Evolutionary conservation across 805 yeast species (phyloP).

Genomic region (Metschnikowia lochheadii): DNA sequence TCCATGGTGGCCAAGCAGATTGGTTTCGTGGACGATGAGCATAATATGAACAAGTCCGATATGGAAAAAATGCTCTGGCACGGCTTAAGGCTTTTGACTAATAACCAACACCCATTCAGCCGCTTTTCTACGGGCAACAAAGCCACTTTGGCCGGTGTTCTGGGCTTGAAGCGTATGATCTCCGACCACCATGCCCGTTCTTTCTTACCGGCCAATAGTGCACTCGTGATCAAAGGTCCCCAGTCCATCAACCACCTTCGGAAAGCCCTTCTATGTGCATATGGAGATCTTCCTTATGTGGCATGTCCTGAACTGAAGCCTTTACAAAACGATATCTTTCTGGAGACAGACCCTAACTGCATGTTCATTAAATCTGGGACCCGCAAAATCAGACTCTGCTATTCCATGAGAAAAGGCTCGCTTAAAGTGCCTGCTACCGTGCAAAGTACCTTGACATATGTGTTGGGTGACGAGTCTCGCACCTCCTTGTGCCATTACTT

Average conservation of each 20-base stretch:
- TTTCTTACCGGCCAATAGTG: slow-evolving; percentile 48
- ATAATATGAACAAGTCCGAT: slow-evolving; percentile 46
- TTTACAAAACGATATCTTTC: slow-evolving; percentile 8
- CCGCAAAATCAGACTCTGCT: slow-evolving; percentile 40
- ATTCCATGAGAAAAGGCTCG: slow-evolving; percentile 32
- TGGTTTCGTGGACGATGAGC: slow-evolving; percentile 64
- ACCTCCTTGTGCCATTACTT: slow-evolving; percentile 46
- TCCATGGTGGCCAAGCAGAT: slow-evolving; percentile 47
- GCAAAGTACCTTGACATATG: slow-evolving; percentile 47
- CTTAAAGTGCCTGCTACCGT: slow-evolving; percentile 19
- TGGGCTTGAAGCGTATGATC: slow-evolving; percentile 28
- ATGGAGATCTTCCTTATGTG: neutral
- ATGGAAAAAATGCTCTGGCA: slow-evolving; percentile 51
- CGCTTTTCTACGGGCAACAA: slow-evolving; percentile 64
- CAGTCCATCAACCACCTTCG: slow-evolving; percentile 57
- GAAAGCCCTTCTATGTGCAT: slow-evolving; percentile 43
- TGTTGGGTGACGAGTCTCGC: slow-evolving; percentile 60
- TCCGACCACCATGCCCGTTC: slow-evolving; percentile 35
- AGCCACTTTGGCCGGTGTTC: slow-evolving; percentile 28
- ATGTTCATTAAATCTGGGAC: slow-evolving; percentile 37
- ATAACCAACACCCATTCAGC: slow-evolving; percentile 47
- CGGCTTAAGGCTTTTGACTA: slow-evolving; percentile 51
- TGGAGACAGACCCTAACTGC: slow-evolving; percentile 12
- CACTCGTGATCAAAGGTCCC: slow-evolving; percentile 60
- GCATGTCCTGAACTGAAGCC: neutral